These are phyloP conservation scores for Cercophora scortea DNA, from an alignment of 495 filamentous ascomycete genomes.

Conservation along the genomic window DNA sequence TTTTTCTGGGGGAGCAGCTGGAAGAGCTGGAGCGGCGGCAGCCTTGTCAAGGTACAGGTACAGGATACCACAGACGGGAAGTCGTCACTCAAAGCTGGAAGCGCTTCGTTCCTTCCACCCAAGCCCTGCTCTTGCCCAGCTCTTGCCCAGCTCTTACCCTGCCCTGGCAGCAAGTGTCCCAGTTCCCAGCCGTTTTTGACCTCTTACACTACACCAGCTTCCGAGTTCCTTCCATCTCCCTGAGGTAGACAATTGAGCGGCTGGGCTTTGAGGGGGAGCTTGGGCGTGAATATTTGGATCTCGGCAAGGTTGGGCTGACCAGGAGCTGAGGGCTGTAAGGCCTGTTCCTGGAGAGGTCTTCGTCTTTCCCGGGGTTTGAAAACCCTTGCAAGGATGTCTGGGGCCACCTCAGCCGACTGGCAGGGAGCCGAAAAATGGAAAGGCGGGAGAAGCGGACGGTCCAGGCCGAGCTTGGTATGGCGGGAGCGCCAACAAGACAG, in stretches of 20 bases:
- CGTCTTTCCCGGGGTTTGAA: not conserved
- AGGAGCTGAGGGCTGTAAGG: not conserved
- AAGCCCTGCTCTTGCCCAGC: too few species aligned
- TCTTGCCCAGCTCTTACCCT: too few species aligned
- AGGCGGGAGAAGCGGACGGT: conserved; percentile 5
- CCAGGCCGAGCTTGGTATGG: too few species aligned
- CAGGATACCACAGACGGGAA: too few species aligned
- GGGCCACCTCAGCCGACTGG: not conserved
- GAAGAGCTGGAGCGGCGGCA: not conserved
- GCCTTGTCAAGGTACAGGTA: not conserved
- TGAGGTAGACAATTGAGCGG: not conserved
- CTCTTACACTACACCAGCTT: too few species aligned
- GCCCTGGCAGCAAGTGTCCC: too few species aligned
- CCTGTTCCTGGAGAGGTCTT: not conserved
- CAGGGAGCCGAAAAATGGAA: conserved; percentile 8
- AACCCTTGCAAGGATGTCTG: not conserved
- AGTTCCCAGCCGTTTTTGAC: too few species aligned
- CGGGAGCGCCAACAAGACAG: too few species aligned
- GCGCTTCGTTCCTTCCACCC: too few species aligned
- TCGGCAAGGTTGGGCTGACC: not conserved
- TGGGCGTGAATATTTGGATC: not conserved
- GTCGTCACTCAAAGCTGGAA: too few species aligned
- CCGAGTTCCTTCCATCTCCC: not conserved
- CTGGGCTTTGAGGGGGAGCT: not conserved
- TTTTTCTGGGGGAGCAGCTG: not conserved